These are phyloP conservation scores for Plasmopara halstedii DNA, from an alignment of 352 stramenopile species.

Conservation along the genomic window DNA sequence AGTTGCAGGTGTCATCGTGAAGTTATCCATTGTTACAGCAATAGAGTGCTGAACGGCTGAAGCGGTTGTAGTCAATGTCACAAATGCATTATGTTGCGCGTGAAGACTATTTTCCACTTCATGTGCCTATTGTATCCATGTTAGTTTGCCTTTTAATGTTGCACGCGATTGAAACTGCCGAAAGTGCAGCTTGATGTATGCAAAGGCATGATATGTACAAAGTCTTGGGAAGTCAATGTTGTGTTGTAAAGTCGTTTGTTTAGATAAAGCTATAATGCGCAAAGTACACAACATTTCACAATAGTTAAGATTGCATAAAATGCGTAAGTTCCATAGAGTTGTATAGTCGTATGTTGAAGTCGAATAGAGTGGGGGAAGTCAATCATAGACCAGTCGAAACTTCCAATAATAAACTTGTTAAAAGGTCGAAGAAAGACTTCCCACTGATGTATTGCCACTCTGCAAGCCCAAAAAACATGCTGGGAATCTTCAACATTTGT, in stretches of 20 bases:
- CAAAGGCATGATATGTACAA: not conserved
- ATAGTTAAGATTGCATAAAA: constrained; percentile 1
- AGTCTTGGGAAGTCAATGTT: not conserved
- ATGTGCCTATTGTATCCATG: too few relatives aligned
- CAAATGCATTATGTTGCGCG: too few relatives aligned
- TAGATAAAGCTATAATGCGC: constrained; percentile 1
- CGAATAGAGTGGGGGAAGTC: not conserved
- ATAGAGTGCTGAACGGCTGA: too few relatives aligned
- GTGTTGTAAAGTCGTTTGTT: constrained; percentile 8
- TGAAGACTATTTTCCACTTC: too few relatives aligned
- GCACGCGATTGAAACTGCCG: not conserved
- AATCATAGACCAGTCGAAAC: not conserved
- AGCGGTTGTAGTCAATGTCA: too few relatives aligned
- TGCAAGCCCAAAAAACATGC: constrained; percentile 8
- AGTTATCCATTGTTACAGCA: too few relatives aligned
- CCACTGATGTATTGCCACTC: constrained; percentile 1
- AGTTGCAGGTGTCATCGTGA: too few relatives aligned
- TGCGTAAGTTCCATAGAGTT: not conserved
- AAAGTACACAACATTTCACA: constrained; percentile 1
- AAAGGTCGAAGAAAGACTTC: constrained; percentile 2
- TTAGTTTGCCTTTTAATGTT: too few relatives aligned
- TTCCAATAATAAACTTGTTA: not conserved
- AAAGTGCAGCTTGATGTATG: not conserved
- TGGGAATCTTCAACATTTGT: not conserved
- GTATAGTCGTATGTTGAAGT: not conserved